Evolutionary conservation across 2,329 filamentous ascomycete species (phyloP).

Genomic region (Aspergillus novoparasiticus): DNA sequence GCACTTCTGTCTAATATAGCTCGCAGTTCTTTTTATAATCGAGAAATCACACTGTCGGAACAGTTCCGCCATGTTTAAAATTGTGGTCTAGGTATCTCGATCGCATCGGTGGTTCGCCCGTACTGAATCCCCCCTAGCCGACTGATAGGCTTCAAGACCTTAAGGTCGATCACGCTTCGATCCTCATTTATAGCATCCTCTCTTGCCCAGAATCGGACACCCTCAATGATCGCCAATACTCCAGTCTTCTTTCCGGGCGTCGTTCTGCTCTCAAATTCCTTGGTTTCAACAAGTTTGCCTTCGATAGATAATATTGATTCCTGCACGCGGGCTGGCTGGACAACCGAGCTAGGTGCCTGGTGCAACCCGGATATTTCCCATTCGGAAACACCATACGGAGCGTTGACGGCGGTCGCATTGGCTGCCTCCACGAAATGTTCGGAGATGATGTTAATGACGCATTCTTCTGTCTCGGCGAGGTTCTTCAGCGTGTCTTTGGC

Average conservation of each 20-base stretch:
- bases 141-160: constrained; percentile 73
- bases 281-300: constrained; percentile 70
- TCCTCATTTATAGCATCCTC: constrained; percentile 86
- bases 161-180: constrained; percentile 71
- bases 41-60: background rate
- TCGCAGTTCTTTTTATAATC: background rate
- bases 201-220: constrained; percentile 82
- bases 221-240: constrained; percentile 77
- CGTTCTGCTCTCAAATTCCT: constrained; percentile 75
- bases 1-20: background rate
- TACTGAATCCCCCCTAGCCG: constrained; percentile 88
- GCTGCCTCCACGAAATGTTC: constrained; percentile 86
- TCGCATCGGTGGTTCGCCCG: constrained; percentile 66
- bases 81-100: constrained; percentile 63
- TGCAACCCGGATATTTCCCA: constrained; percentile 79
- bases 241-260: constrained; percentile 74
- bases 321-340: constrained; percentile 71
- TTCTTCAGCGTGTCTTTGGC: constrained; percentile 78
- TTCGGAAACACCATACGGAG: constrained; percentile 75
- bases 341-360: constrained; percentile 65
- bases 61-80: constrained; percentile 18
- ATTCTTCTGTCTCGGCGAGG: constrained; percentile 71
- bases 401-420: constrained; percentile 77
- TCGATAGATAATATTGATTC: constrained; percentile 86
- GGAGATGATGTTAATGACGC: constrained; percentile 82